Evolutionary conservation across 345 rosid species (phyloP).

Genomic region (Hibiscus syriacus): DNA sequence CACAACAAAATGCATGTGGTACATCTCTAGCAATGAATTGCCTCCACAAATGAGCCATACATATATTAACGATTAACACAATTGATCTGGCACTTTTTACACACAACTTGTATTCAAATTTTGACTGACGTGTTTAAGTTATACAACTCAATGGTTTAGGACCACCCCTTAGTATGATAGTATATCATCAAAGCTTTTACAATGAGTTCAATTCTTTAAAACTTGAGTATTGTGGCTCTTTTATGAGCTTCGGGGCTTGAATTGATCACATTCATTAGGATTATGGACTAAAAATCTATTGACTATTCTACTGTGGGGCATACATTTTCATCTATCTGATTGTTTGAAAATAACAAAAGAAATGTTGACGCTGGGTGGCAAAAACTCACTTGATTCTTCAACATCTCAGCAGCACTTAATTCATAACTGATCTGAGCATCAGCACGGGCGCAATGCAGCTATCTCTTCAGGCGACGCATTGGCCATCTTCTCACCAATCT

Average conservation of each 20-base stretch:
- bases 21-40: conserved; percentile 1
- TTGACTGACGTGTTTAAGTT: not conserved
- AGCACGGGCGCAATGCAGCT: conserved; percentile 64
- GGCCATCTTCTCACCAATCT: conserved; percentile 85
- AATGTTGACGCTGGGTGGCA: no score
- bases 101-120: not conserved
- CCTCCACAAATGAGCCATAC: not conserved
- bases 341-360: no score
- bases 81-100: not conserved
- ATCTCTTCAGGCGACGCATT: conserved; percentile 81
- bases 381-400: conserved; percentile 65
- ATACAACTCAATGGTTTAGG: not conserved
- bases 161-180: not conserved
- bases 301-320: not conserved
- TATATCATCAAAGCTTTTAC: not conserved
- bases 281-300: not conserved
- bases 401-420: conserved; percentile 71
- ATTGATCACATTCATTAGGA: not conserved
- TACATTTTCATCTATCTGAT: no score
- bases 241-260: not conserved
- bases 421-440: conserved; percentile 72
- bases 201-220: not conserved
- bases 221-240: not conserved
- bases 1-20: not conserved
- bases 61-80: not conserved